A percentile compares a stretch with the other conserved stretches of the same genome.
phyloP scores from a whole-genome alignment of 192 early-diverging fungal species.

The Funneliformis geosporum region DNA sequence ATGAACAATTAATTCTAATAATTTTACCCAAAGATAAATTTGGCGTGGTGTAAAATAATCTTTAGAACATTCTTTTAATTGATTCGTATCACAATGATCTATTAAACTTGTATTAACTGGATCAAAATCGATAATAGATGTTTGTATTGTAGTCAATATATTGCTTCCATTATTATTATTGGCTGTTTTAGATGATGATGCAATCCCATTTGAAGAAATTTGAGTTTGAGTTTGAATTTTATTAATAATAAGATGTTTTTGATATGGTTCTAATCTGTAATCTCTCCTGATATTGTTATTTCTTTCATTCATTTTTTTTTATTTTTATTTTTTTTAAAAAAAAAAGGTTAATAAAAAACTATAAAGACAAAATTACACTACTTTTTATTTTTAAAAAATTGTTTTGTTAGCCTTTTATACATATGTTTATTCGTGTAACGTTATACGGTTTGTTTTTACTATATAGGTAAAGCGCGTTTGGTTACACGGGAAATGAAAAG shows the following conservation, averaged over 20 bases:
- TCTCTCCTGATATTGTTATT: background rate
- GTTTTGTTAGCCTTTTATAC: background rate
- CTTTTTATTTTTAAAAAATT: background rate
- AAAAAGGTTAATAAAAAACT: background rate
- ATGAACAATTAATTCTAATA: background rate
- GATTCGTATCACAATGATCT: background rate
- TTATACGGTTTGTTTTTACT: background rate
- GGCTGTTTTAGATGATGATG: background rate
- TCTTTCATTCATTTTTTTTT: background rate
- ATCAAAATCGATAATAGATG: background rate
- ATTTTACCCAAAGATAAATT: slow-evolving; percentile 21
- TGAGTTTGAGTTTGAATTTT: background rate
- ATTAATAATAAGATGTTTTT: background rate
- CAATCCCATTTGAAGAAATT: background rate
- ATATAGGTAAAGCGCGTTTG: background rate
- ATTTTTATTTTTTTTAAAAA: too few species aligned
- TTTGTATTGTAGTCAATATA: background rate
- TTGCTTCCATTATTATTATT: background rate
- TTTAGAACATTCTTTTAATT: background rate
- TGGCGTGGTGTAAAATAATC: slow-evolving; percentile 20
- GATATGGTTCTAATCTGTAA: background rate
- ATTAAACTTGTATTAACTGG: background rate
- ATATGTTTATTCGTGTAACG: background rate
- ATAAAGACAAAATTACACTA: background rate
- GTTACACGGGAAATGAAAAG: background rate